phyloP scores from a whole-genome alignment of 31 red algal species.

The Endocladia muricata region DNA sequence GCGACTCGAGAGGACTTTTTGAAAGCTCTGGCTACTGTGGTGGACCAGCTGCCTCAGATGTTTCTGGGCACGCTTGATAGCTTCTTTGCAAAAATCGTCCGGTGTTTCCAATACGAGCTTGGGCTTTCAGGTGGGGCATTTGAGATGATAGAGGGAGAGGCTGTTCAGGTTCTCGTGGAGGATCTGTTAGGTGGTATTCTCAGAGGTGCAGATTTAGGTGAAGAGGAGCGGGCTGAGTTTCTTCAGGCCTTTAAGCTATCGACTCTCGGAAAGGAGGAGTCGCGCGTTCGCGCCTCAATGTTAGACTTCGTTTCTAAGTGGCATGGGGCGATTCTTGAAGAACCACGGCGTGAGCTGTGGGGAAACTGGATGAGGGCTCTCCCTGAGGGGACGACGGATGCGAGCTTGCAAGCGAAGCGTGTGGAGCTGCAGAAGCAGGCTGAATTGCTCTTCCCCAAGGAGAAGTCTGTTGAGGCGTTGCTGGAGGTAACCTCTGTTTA shows the following conservation, averaged over 20 bases:
- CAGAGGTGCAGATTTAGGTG: neutral
- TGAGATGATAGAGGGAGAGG: neutral
- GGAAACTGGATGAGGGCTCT: too few species aligned
- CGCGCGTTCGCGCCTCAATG: neutral
- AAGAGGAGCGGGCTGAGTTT: neutral
- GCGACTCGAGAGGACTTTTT: neutral
- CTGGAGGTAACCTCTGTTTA: too few species aligned
- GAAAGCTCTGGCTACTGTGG: neutral
- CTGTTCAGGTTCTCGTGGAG: neutral
- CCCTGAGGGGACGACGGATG: too few species aligned
- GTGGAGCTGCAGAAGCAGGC: too few species aligned
- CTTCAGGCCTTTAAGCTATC: neutral
- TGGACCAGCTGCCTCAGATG: neutral
- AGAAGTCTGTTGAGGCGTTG: too few species aligned
- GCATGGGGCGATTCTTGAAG: too few species aligned
- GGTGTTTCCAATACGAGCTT: neutral
- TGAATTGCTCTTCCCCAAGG: too few species aligned
- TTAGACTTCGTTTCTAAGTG: neutral
- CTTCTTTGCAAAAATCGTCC: neutral
- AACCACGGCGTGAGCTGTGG: too few species aligned
- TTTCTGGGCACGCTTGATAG: neutral
- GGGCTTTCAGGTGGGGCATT: neutral
- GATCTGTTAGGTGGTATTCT: neutral
- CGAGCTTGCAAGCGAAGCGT: too few species aligned
- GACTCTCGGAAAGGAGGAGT: neutral